Percentiles rank a stretch among this genome's conserved stretches.
Conservation (phyloP, 2,329 filamentous ascomycete species). For the Cytospora leucostoma region DNA sequence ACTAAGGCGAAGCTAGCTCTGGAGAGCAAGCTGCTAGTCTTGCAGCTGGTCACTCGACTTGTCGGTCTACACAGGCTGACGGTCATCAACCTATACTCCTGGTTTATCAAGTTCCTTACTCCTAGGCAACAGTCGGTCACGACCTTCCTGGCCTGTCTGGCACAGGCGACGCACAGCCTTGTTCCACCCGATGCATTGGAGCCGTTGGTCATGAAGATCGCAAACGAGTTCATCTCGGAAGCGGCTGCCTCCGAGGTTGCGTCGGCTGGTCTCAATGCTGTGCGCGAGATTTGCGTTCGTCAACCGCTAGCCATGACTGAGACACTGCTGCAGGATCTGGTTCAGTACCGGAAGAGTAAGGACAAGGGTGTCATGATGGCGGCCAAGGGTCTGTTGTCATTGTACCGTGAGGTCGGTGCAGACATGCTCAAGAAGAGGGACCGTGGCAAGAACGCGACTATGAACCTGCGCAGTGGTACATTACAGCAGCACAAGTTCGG, state of each 20-base stretch:
- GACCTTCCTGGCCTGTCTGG: slow-evolving; percentile 87
- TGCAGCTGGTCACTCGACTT: slow-evolving; percentile 87
- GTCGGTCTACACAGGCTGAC: slow-evolving; percentile 92
- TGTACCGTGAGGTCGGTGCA: slow-evolving; percentile 89
- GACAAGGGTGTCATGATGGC: slow-evolving; percentile 99
- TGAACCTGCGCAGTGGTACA: slow-evolving; percentile 74
- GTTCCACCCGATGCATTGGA: slow-evolving; percentile 92
- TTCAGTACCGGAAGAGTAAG: slow-evolving; percentile 95
- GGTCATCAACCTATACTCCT: slow-evolving; percentile 88
- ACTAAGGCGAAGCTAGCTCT: slow-evolving; percentile 81
- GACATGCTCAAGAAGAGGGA: slow-evolving; percentile 88
- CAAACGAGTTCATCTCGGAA: slow-evolving; percentile 97
- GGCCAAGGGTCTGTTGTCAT: slow-evolving; percentile 82
- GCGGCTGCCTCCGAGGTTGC: slow-evolving; percentile 88
- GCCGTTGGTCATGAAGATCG: slow-evolving; percentile 90
- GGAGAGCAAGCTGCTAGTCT: slow-evolving; percentile 84
- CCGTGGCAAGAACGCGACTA: slow-evolving; percentile 86
- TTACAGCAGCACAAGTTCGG: slow-evolving; percentile 78
- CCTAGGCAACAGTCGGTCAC: slow-evolving; percentile 88
- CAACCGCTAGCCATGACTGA: slow-evolving; percentile 97
- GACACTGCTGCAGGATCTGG: slow-evolving; percentile 90
- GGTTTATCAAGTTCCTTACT: slow-evolving; percentile 90
- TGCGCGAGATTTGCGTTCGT: slow-evolving; percentile 88
- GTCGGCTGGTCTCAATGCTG: slow-evolving; percentile 88
- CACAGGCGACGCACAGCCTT: slow-evolving; percentile 86